phyloP scores from a whole-genome alignment of 2,329 filamentous ascomycete genomes.

The Phyllachora maydis region DNA sequence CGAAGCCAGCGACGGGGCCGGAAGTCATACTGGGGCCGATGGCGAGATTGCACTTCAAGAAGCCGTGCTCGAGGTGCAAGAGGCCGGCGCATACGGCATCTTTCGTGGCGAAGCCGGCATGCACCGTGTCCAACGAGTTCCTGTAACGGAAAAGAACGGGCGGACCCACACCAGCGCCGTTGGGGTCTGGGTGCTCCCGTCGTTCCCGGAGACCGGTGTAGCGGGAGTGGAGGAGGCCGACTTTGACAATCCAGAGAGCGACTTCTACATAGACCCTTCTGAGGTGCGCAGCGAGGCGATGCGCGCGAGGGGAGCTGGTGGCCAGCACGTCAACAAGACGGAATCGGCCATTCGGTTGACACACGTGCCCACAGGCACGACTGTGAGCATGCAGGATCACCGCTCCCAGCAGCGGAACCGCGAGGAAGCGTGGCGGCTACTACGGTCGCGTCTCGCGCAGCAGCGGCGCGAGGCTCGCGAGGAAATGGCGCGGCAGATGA shows the following conservation, averaged over 20 bases:
- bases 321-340: slow-evolving; percentile 96
- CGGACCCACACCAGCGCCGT: slow-evolving; percentile 87
- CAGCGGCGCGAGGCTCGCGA: slow-evolving; percentile 64
- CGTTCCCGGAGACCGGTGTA: slow-evolving; percentile 39
- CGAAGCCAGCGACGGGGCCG: slow-evolving; percentile 48
- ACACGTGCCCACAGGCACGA: slow-evolving; percentile 68
- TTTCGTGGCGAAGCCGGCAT: slow-evolving; percentile 83
- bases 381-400: slow-evolving; percentile 82
- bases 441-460: slow-evolving; percentile 68
- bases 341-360: slow-evolving; percentile 89
- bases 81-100: slow-evolving; percentile 56
- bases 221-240: slow-evolving; percentile 27
- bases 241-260: slow-evolving; percentile 66
- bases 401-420: slow-evolving; percentile 82
- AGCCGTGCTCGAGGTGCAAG: slow-evolving; percentile 67
- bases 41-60: slow-evolving; percentile 59
- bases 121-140: slow-evolving; percentile 85
- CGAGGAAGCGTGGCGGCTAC: slow-evolving; percentile 66
- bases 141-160: slow-evolving; percentile 76
- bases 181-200: slow-evolving; percentile 79
- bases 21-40: slow-evolving; percentile 27
- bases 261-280: slow-evolving; percentile 72
- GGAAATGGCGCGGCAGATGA: slow-evolving; percentile 52
- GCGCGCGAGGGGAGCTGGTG: slow-evolving; percentile 78
- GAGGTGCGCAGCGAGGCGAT: slow-evolving; percentile 79